These are phyloP conservation scores for Gaeumannomyces tritici DNA, from an alignment of 2,329 filamentous ascomycete species.

Conservation along the genomic window DNA sequence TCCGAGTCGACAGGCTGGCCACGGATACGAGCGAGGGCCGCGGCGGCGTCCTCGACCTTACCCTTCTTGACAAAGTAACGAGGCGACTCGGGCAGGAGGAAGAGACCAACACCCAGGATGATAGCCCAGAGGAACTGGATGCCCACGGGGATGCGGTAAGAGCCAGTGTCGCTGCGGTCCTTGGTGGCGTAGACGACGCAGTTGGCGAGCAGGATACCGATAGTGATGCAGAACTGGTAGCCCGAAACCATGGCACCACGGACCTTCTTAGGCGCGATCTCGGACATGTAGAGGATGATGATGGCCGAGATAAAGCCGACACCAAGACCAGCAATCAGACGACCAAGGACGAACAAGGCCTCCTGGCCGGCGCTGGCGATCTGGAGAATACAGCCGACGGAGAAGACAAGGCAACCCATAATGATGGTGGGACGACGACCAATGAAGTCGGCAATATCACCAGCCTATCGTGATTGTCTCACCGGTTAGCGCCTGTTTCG, in stretches of 20 bases:
- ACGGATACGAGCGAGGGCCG: conserved; percentile 57
- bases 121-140: conserved; percentile 76
- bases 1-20: conserved; percentile 64
- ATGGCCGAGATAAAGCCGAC: conserved; percentile 74
- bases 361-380: conserved; percentile 45
- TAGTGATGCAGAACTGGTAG: conserved; percentile 67
- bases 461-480: conserved; percentile 30
- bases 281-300: conserved; percentile 81
- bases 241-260: conserved; percentile 40
- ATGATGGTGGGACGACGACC: conserved; percentile 67
- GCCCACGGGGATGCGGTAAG: conserved; percentile 72
- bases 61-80: conserved; percentile 79
- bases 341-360: conserved; percentile 59
- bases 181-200: conserved; percentile 64
- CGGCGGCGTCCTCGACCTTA: conserved; percentile 53
- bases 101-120: conserved; percentile 61
- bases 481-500: neutral
- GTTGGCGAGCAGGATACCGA: conserved; percentile 48
- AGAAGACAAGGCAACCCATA: conserved; percentile 61
- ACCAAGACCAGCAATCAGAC: conserved; percentile 66
- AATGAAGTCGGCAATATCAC: conserved; percentile 66
- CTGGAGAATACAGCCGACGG: conserved; percentile 59
- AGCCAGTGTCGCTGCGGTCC: conserved; percentile 48
- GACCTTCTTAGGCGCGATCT: conserved; percentile 67
- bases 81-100: conserved; percentile 75